Evolutionary conservation across 73 alveolate genomes (phyloP).

Genomic region (Loxodes magnus): DNA sequence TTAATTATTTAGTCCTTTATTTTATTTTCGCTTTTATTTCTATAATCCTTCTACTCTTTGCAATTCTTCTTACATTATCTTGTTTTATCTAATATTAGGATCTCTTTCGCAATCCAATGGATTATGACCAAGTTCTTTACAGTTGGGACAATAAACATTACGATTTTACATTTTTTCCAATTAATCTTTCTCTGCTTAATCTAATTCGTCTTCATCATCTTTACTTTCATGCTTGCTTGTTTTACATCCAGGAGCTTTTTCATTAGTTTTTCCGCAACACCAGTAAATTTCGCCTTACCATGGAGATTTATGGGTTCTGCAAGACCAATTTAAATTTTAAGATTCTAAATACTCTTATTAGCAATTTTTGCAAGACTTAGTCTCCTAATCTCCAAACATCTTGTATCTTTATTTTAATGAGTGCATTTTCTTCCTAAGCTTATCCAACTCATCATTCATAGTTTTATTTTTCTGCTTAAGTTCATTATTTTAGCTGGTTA

Average conservation of each 20-base stretch:
- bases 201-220: conserved; percentile 51
- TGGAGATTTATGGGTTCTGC: conserved; percentile 47
- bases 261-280: conserved; percentile 62
- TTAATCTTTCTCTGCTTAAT: conserved; percentile 13
- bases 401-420: conserved; percentile 1
- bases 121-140: conserved; percentile 2
- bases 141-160: conserved; percentile 5
- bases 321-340: conserved; percentile 61
- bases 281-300: conserved; percentile 63
- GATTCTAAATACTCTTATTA: conserved; percentile 41
- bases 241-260: conserved; percentile 55
- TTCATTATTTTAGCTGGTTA: not conserved
- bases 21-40: no score
- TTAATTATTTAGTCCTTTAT: no score
- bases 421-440: not conserved
- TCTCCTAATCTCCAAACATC: conserved; percentile 8
- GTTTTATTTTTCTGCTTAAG: not conserved
- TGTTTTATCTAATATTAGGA: conserved; percentile 16
- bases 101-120: not conserved
- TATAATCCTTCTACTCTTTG: conserved; percentile 22
- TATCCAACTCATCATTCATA: not conserved
- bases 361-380: conserved; percentile 38
- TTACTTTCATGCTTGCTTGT: conserved; percentile 43
- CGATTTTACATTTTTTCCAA: conserved; percentile 17
- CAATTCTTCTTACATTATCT: conserved; percentile 13